Base-by-base conservation (phyloP, 345 rosid genomes). In the Boechera divaricarpa region DNA sequence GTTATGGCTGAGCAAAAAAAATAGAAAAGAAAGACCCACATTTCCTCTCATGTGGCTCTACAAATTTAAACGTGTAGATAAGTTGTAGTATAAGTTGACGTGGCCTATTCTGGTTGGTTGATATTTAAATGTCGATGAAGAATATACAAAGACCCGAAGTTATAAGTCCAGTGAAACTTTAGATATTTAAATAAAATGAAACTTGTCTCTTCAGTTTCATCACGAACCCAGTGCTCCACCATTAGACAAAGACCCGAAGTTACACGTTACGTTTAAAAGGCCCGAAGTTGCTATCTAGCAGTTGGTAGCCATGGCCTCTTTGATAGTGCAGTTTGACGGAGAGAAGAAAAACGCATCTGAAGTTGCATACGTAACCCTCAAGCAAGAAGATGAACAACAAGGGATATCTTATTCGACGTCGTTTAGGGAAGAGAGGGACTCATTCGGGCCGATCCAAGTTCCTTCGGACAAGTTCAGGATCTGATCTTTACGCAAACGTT, bases 391-490 rank as follows among this genome's bases (percentile, higher is more conserved):
- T 16, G 87, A 86, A 53, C 39, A 77, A 55, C 80, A 73, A 32
- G 3, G 10, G 81, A 81, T 93, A 77, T 78, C 80, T n/a, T 85
- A 72, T 63, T 83, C 87, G 35, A 85, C 89, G 5, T 71, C 84
- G 51, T 94, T 94, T 59, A 84, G 98, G 67, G 97, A 92, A 75
- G 97, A 94, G 77, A 77, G 86, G 67, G 98, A 92, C 72, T 90
- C 97, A 7, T 94, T 94, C 33, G 98, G 97, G 1, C 95, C 97
- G 51, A 90, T 94, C 72, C 86, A 76, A 45, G 98, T 94, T 68
- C 93, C 98, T 33, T 69, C 85, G 18, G 88, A 94, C 71, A 94
- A 84, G 98, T 90, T 76, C 24, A 78, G 72, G 35, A 64, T 79
- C 73, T 63, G 49, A 26, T 55, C 54, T 45, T 48, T 39, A n/a